Evolutionary conservation across 2,329 filamentous ascomycete genomes (phyloP).

Genomic region (Alternaria incomplexa): DNA sequence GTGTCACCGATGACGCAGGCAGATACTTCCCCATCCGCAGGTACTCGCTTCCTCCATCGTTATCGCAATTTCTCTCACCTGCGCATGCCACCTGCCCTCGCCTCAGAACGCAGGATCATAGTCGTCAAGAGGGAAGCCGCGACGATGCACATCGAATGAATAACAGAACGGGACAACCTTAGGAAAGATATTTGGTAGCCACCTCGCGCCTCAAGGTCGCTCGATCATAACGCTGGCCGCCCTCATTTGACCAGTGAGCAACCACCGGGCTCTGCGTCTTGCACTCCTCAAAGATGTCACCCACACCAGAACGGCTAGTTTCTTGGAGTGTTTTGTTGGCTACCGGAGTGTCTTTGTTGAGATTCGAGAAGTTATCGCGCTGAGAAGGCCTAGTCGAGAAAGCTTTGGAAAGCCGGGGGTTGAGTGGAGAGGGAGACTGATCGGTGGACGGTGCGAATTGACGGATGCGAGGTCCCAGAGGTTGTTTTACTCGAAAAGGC

Average conservation of each 20-base stretch:
- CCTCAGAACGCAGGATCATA: no score
- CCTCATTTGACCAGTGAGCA: background rate
- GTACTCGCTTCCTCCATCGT: background rate
- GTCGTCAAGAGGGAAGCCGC: background rate
- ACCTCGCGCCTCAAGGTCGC: background rate
- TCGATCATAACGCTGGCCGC: background rate
- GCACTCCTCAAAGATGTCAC: background rate
- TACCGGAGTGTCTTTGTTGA: background rate
- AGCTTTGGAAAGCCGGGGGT: background rate
- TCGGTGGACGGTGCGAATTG: background rate
- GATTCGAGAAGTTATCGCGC: background rate
- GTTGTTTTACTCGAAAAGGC: background rate
- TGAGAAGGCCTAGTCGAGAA: background rate
- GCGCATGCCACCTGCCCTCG: background rate
- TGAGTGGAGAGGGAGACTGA: background rate
- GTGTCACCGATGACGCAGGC: background rate
- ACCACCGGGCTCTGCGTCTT: background rate
- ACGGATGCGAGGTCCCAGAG: background rate
- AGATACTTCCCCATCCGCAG: background rate
- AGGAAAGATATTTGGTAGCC: background rate
- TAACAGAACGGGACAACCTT: background rate
- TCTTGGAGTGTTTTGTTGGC: background rate
- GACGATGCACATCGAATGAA: background rate
- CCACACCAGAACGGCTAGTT: fast-evolving
- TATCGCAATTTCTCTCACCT: background rate